Evolutionary conservation across 31 red algal genomes (phyloP).

Genomic region (Asparagopsis taxiformis): DNA sequence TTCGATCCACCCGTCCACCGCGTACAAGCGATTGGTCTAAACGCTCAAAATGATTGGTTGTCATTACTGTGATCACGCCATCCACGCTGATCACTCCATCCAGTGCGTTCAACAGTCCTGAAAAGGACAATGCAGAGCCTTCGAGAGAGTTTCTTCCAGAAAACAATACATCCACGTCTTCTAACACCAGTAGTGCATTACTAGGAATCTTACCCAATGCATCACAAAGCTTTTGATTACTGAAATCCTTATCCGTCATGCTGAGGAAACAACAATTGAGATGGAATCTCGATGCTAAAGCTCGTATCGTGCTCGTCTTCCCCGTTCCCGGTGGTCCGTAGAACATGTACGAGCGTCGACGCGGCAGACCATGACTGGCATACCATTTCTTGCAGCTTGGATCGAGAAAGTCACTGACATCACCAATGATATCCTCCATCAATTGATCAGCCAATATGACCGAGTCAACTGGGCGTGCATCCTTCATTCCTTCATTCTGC

Average conservation of each 20-base stretch:
- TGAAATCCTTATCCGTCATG: conserved; percentile 18
- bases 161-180: conserved; percentile 47
- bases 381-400: conserved; percentile 16
- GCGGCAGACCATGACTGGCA: conserved; percentile 20
- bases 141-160: neutral
- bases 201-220: conserved; percentile 13
- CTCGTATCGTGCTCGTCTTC: conserved; percentile 41
- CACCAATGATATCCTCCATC: conserved; percentile 20
- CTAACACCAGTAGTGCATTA: conserved; percentile 31
- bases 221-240: conserved; percentile 22
- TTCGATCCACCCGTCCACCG: conserved; percentile 51
- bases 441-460: conserved; percentile 11
- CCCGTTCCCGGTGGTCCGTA: conserved; percentile 49
- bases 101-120: conserved; percentile 55
- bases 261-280: conserved; percentile 29
- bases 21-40: conserved; percentile 54
- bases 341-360: conserved; percentile 39
- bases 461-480: conserved; percentile 10
- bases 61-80: conserved; percentile 46
- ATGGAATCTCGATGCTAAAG: conserved; percentile 25
- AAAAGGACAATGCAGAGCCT: neutral
- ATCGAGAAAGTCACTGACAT: conserved; percentile 30
- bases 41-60: conserved; percentile 46
- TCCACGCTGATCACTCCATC: too few relatives aligned
- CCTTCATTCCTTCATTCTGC: conserved; percentile 10